Conservation (phyloP, 1,284 basidiomycete species). For the Ustilago trichophora region DNA sequence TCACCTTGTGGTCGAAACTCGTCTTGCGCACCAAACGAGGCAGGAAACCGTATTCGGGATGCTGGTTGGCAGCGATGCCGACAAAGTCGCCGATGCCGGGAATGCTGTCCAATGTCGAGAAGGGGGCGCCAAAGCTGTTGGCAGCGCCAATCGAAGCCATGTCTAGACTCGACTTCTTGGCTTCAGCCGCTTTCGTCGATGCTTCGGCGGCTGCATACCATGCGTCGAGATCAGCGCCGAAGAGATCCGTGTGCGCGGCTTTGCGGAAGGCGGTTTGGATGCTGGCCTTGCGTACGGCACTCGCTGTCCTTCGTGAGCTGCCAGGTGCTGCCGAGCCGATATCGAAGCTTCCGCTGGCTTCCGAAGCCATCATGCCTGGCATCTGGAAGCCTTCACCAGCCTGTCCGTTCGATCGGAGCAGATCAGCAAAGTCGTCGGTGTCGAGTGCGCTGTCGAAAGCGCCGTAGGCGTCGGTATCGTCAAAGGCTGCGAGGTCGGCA, state of each 20-base stretch:
- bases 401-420: constrained; percentile 22
- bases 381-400: constrained; percentile 5
- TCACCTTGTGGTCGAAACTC: constrained; percentile 65
- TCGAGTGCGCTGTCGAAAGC: constrained; percentile 44
- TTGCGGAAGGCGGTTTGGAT: constrained; percentile 57
- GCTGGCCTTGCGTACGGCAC: constrained; percentile 39
- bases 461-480: constrained; percentile 32
- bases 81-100: constrained; percentile 64
- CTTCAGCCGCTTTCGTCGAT: constrained; percentile 13
- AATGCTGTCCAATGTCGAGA: constrained; percentile 61
- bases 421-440: constrained; percentile 30
- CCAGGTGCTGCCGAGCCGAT: constrained; percentile 14
- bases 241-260: constrained; percentile 58
- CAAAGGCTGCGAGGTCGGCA: constrained; percentile 45
- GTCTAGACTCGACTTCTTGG: constrained; percentile 47
- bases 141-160: constrained; percentile 60
- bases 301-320: constrained; percentile 21
- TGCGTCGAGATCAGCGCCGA: constrained; percentile 44
- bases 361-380: constrained; percentile 5
- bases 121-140: constrained; percentile 51
- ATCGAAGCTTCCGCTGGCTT: constrained; percentile 9
- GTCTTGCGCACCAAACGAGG: constrained; percentile 65
- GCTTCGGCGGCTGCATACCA: constrained; percentile 31
- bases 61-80: constrained; percentile 61
- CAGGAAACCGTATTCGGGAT: constrained; percentile 65